Conservation (phyloP, 768 basidiomycete genomes). For the Mycena haematopus region DNA sequence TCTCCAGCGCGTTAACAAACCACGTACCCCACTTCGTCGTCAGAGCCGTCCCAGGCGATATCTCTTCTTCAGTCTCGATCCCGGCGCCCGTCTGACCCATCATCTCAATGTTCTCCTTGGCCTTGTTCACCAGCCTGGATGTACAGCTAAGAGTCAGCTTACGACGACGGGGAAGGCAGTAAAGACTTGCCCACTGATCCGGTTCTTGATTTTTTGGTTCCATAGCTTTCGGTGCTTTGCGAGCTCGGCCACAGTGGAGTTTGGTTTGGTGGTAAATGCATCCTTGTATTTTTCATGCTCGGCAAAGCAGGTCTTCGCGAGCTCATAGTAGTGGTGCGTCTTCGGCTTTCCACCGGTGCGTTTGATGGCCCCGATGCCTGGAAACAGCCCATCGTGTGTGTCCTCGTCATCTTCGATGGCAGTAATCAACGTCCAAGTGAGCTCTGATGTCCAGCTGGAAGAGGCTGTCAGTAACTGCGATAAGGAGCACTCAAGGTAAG, state of each 20-base stretch:
- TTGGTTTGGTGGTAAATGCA: neutral
- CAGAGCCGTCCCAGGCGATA: neutral
- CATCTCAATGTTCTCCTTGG: neutral
- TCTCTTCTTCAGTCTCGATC: neutral
- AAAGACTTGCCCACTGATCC: neutral
- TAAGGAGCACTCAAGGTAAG: too few species aligned
- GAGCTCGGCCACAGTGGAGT: neutral
- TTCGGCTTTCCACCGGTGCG: neutral
- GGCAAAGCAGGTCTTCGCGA: neutral
- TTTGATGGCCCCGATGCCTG: conserved; percentile 2
- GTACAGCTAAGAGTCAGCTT: neutral
- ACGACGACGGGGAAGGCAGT: neutral
- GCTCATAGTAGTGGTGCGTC: neutral
- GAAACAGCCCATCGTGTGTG: neutral
- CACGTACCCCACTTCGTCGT: conserved; percentile 7
- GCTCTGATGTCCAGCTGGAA: neutral
- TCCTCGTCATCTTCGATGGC: neutral
- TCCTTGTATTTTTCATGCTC: neutral
- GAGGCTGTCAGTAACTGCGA: neutral
- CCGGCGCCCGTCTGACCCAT: conserved; percentile 11
- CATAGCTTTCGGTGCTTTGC: neutral
- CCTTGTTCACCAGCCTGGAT: neutral
- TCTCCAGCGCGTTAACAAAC: too few species aligned
- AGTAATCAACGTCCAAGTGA: conserved; percentile 7
- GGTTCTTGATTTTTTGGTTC: conserved; percentile 3